A percentile compares a stretch with the other conserved stretches of the same genome.
These are phyloP conservation scores for Heteromeles arbutifolia DNA, from an alignment of 306 rosid genomes.

Conservation along the genomic window DNA sequence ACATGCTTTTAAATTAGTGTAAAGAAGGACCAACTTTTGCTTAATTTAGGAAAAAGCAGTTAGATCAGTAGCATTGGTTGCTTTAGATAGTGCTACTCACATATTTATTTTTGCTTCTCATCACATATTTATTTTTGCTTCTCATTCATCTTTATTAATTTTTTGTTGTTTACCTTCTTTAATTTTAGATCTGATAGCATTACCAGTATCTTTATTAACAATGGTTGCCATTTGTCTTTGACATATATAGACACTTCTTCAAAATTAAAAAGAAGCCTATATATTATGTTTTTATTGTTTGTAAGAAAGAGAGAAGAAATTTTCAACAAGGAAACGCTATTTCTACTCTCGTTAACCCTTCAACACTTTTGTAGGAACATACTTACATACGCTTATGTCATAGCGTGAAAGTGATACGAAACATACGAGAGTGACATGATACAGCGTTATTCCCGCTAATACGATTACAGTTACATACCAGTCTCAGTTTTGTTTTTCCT, in stretches of 20 bases:
- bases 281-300: neutral
- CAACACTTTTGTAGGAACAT: neutral
- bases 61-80: neutral
- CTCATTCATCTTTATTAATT: too few species aligned
- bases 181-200: too few species aligned
- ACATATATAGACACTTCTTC: neutral
- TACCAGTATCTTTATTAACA: too few species aligned
- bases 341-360: neutral
- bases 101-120: too few species aligned
- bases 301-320: neutral
- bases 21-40: neutral
- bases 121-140: too few species aligned
- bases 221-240: neutral
- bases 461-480: neutral
- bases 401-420: neutral
- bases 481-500: neutral
- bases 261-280: neutral
- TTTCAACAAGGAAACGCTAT: neutral
- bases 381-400: neutral
- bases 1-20: neutral
- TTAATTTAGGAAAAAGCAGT: neutral
- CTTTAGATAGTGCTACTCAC: neutral
- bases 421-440: neutral
- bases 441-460: neutral
- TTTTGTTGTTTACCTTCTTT: too few species aligned